phyloP scores from a whole-genome alignment of 1,284 basidiomycete species.

The Psilocybe mexicana region DNA sequence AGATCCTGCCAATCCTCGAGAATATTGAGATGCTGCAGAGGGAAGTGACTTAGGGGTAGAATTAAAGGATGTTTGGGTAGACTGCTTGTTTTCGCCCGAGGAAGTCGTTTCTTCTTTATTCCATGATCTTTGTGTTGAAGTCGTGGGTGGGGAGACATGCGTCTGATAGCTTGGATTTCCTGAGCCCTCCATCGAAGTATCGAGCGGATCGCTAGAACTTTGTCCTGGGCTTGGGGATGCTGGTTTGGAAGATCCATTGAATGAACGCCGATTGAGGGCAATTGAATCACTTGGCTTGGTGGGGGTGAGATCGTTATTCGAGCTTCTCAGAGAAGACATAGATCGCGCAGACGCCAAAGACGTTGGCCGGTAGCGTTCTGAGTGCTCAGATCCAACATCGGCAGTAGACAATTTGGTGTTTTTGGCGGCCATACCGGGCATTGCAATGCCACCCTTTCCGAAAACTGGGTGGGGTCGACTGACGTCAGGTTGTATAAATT shows the following conservation, averaged over 20 bases:
- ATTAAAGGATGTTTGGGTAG: not conserved
- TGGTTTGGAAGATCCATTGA: slow-evolving; percentile 3
- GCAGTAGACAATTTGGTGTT: slow-evolving; percentile 16
- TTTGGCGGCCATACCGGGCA: slow-evolving; percentile 62
- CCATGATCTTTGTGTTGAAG: no score
- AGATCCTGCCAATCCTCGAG: not conserved
- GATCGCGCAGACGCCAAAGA: slow-evolving; percentile 14
- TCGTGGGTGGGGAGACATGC: not conserved
- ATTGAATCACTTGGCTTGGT: slow-evolving; percentile 1
- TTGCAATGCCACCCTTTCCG: slow-evolving; percentile 68
- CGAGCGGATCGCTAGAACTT: slow-evolving; percentile 36
- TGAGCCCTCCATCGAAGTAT: slow-evolving; percentile 16
- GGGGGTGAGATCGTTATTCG: slow-evolving; percentile 1
- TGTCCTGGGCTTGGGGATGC: slow-evolving; percentile 21
- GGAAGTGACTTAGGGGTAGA: slow-evolving; percentile 3
- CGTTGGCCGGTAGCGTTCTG: slow-evolving; percentile 27
- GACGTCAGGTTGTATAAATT: slow-evolving; percentile 60
- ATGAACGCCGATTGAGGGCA: slow-evolving; percentile 4
- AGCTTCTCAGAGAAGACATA: slow-evolving; percentile 9
- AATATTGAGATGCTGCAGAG: not conserved
- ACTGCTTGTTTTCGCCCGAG: not conserved
- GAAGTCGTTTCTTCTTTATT: not conserved
- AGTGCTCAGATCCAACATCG: slow-evolving; percentile 21
- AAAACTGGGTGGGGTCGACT: slow-evolving; percentile 69
- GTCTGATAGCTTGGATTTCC: not conserved